Conservation (phyloP, 352 stramenopile species). For the Globisporangium cylindrosporum region DNA sequence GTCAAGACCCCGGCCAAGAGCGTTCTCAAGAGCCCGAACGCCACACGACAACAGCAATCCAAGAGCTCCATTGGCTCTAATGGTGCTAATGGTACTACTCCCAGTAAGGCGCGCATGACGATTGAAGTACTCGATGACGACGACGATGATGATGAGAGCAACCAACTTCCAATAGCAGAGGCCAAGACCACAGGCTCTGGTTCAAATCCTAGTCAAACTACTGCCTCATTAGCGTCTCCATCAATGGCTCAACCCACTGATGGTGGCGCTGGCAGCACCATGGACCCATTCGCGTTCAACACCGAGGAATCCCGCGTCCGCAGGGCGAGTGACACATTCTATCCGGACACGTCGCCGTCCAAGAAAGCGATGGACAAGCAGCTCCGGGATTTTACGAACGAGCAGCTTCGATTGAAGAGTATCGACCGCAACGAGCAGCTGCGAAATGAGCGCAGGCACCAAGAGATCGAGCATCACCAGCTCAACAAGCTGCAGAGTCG, state of each 20-base stretch:
- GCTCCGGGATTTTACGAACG: conserved; percentile 26
- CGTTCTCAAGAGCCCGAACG: conserved; percentile 22
- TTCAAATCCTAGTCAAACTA: conserved; percentile 3
- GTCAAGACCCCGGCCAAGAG: conserved; percentile 44
- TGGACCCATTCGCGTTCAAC: conserved; percentile 45
- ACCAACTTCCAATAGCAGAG: not conserved
- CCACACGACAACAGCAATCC: conserved; percentile 13
- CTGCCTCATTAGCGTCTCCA: not conserved
- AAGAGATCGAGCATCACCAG: conserved; percentile 21
- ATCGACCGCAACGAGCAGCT: conserved; percentile 27
- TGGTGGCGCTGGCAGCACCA: not conserved
- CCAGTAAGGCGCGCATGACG: conserved; percentile 42
- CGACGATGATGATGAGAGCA: conserved; percentile 26
- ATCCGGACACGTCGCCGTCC: conserved; percentile 44
- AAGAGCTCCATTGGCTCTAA: not conserved
- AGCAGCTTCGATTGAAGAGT: conserved; percentile 37
- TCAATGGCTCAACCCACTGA: not conserved
- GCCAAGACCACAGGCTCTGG: not conserved
- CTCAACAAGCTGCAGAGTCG: conserved; percentile 30
- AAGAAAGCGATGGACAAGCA: conserved; percentile 55
- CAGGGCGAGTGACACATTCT: conserved; percentile 54
- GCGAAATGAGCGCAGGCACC: conserved; percentile 13
- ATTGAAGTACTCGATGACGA: conserved; percentile 70
- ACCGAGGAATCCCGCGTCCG: conserved; percentile 57
- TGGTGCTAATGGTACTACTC: not conserved